These are phyloP conservation scores for Chalciporus pseudorubinellus DNA, from an alignment of 768 basidiomycete genomes.

Conservation along the genomic window DNA sequence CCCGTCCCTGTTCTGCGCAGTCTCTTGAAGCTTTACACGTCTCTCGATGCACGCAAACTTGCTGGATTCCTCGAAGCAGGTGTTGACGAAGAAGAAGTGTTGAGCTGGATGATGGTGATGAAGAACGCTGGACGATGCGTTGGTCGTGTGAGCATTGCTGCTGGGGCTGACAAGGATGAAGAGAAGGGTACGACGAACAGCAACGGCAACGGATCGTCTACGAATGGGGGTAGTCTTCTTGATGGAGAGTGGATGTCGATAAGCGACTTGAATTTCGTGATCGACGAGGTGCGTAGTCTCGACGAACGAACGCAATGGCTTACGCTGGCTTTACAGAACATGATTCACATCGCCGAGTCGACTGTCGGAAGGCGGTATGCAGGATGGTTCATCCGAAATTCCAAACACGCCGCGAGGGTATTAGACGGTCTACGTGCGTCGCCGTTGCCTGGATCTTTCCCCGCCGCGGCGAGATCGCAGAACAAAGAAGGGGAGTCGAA, in stretches of 20 bases:
- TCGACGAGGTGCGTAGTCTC: constrained; percentile 70
- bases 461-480: constrained; percentile 3
- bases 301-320: background rate
- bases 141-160: constrained; percentile 39
- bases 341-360: constrained; percentile 95
- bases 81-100: constrained; percentile 87
- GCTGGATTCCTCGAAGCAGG: constrained; percentile 78
- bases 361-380: constrained; percentile 92
- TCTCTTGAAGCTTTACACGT: constrained; percentile 94
- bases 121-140: constrained; percentile 83
- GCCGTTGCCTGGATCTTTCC: constrained; percentile 43
- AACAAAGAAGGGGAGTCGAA: constrained; percentile 18
- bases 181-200: constrained; percentile 14
- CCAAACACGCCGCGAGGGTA: constrained; percentile 87
- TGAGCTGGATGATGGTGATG: constrained; percentile 96
- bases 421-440: constrained; percentile 69
- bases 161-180: constrained; percentile 45
- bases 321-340: constrained; percentile 56
- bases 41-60: constrained; percentile 87
- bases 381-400: constrained; percentile 96
- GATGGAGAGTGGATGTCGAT: constrained; percentile 86
- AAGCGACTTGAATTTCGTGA: constrained; percentile 94
- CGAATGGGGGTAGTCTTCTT: constrained; percentile 52
- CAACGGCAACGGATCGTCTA: constrained; percentile 13
- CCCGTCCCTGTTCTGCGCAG: constrained; percentile 84